A percentile compares a stretch with the other conserved stretches of the same genome.
These are phyloP conservation scores for Phytopythium cucurbitacearum DNA, from an alignment of 352 stramenopile species.

Conservation along the genomic window DNA sequence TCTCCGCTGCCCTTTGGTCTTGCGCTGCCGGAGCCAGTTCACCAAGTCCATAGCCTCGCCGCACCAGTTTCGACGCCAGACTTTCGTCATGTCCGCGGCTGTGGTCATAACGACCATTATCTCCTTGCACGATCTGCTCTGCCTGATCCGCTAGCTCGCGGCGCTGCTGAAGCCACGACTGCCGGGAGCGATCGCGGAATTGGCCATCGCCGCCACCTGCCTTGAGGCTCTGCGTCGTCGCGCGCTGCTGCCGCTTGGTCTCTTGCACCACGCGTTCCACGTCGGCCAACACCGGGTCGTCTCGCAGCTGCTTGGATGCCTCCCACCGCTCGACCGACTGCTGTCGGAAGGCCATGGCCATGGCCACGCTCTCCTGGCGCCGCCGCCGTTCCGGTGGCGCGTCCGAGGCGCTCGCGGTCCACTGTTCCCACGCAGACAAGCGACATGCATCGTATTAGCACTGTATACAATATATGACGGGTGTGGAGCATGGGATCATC, in stretches of 20 bases:
- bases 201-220: neutral
- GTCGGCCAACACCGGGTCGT: slow-evolving; percentile 35
- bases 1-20: too few species aligned
- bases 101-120: neutral
- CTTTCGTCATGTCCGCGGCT: slow-evolving; percentile 13
- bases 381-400: slow-evolving; percentile 2
- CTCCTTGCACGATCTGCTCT: slow-evolving; percentile 13
- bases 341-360: slow-evolving; percentile 40
- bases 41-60: slow-evolving; percentile 46
- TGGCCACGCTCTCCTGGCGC: slow-evolving; percentile 23
- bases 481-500: too few species aligned
- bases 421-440: too few species aligned
- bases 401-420: too few species aligned
- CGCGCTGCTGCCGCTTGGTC: slow-evolving; percentile 13
- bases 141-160: slow-evolving; percentile 33
- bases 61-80: slow-evolving; percentile 38
- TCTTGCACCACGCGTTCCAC: slow-evolving; percentile 21
- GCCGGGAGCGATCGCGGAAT: slow-evolving; percentile 55
- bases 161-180: slow-evolving; percentile 61
- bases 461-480: too few species aligned
- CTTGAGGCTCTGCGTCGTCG: slow-evolving; percentile 2
- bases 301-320: slow-evolving; percentile 33
- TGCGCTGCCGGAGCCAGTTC: too few species aligned
- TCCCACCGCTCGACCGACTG: slow-evolving; percentile 42
- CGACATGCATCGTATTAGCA: too few species aligned